phyloP scores from a whole-genome alignment of 225 moss, liverwort and hornwort genomes.

The Anthoceros angustus region DNA sequence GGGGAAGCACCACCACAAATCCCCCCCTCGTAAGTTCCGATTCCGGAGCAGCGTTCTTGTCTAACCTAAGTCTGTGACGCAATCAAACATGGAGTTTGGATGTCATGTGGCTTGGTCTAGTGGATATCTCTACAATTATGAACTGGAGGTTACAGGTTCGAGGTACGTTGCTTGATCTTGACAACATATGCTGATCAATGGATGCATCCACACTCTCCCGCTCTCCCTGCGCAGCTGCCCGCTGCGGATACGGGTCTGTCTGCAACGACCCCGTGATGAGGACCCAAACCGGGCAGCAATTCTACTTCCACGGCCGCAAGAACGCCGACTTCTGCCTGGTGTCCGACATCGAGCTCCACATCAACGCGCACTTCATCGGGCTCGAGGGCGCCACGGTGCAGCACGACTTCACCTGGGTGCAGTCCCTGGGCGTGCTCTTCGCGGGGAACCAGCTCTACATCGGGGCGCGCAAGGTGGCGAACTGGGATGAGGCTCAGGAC shows the following conservation, averaged over 20 bases:
- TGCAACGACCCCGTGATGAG: conserved; percentile 2
- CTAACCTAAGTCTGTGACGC: no score
- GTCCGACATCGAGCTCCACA: conserved; percentile 8
- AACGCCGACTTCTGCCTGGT: conserved; percentile 10
- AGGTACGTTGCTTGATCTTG: no score
- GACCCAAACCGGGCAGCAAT: neutral
- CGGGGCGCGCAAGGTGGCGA: conserved; percentile 6
- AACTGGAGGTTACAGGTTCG: no score
- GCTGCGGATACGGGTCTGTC: neutral
- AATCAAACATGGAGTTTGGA: no score
- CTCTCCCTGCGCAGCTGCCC: neutral
- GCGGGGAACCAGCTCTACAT: conserved; percentile 7
- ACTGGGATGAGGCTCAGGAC: conserved; percentile 7
- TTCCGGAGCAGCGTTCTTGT: no score
- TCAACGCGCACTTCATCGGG: conserved; percentile 11
- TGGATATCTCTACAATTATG: no score
- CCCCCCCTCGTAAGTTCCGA: no score
- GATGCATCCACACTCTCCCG: no score
- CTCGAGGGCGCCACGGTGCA: neutral
- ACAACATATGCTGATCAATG: no score
- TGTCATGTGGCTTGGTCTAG: no score
- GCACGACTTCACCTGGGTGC: conserved; percentile 12
- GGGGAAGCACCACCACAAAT: no score
- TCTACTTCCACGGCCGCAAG: conserved; percentile 10
- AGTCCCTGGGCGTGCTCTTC: conserved; percentile 7